A percentile compares a stretch with the other conserved stretches of the same genome.
Evolutionary conservation across 2,329 filamentous ascomycete genomes (phyloP).

Genomic region (Plectosphaerella cucumerina): DNA sequence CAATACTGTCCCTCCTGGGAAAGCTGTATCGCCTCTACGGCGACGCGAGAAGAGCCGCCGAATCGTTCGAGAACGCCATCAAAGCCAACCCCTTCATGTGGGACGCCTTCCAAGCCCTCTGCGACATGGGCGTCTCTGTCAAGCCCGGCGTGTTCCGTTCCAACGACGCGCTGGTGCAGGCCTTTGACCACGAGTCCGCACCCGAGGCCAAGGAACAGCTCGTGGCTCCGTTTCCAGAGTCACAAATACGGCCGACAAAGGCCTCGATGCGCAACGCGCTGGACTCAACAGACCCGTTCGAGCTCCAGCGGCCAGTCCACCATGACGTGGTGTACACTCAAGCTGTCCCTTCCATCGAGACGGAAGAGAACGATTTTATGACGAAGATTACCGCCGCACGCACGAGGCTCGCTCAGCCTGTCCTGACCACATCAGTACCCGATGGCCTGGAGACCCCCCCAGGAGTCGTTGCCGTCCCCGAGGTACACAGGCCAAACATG

Average conservation of each 20-base stretch:
- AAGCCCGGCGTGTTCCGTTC: slow-evolving; percentile 82
- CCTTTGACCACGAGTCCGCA: slow-evolving; percentile 36
- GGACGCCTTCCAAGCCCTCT: slow-evolving; percentile 89
- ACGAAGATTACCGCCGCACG: slow-evolving; percentile 50
- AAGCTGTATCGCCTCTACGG: slow-evolving; percentile 84
- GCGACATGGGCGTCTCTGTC: slow-evolving; percentile 79
- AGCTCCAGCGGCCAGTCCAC: slow-evolving; percentile 35
- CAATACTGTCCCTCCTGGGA: slow-evolving; percentile 77
- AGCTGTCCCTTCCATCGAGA: slow-evolving; percentile 34
- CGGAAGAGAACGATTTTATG: slow-evolving; percentile 51
- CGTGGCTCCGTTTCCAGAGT: slow-evolving; percentile 30
- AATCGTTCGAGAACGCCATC: slow-evolving; percentile 82
- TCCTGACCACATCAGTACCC: slow-evolving; percentile 30
- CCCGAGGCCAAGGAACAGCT: slow-evolving; percentile 33
- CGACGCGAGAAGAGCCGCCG: slow-evolving; percentile 75
- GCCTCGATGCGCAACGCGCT: slow-evolving; percentile 30
- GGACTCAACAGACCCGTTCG: slow-evolving; percentile 47
- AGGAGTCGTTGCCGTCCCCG: slow-evolving; percentile 36
- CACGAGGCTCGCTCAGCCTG: slow-evolving; percentile 35
- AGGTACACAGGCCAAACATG: slow-evolving; percentile 26
- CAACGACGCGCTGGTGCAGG: slow-evolving; percentile 49
- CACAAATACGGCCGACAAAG: slow-evolving; percentile 32
- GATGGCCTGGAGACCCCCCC: slow-evolving; percentile 64
- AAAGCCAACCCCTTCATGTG: slow-evolving; percentile 95
- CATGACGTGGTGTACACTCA: slow-evolving; percentile 33